Evolutionary conservation across 2,329 filamentous ascomycete species (phyloP).

Genomic region (Fusarium sp.): DNA sequence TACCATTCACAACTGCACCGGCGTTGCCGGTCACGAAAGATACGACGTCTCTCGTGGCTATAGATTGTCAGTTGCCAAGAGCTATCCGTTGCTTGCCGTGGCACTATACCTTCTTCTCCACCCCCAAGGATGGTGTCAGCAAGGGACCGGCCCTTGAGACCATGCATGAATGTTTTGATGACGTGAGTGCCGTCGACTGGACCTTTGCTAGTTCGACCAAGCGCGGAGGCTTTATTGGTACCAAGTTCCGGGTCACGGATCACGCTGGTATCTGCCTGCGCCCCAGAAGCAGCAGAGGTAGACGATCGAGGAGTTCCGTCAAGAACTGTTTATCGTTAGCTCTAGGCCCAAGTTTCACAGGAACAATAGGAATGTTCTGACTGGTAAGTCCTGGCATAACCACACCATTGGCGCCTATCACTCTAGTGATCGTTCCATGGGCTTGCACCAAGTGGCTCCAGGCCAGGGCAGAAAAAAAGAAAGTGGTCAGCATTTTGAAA

Average conservation of each 20-base stretch:
- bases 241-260: conserved; percentile 3
- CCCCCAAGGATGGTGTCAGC: not conserved
- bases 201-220: conserved; percentile 7
- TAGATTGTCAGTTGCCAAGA: not conserved
- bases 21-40: conserved; percentile 10
- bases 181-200: not conserved
- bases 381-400: conserved; percentile 11
- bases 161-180: conserved; percentile 3
- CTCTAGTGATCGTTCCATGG: conserved; percentile 12
- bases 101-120: not conserved
- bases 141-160: not conserved
- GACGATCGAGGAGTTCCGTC: conserved; percentile 6
- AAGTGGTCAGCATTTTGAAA: not conserved
- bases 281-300: conserved; percentile 1
- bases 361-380: not conserved
- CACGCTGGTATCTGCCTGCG: conserved; percentile 3
- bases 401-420: not conserved
- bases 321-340: not conserved
- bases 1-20: conserved; percentile 4
- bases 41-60: not conserved
- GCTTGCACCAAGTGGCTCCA: not conserved
- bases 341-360: not conserved
- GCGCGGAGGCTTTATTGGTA: not conserved
- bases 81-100: accelerated
- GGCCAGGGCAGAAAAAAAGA: conserved; percentile 1